Base-by-base conservation (phyloP, 2,329 filamentous ascomycete species). In the Pestalotiopsis sp. region DNA sequence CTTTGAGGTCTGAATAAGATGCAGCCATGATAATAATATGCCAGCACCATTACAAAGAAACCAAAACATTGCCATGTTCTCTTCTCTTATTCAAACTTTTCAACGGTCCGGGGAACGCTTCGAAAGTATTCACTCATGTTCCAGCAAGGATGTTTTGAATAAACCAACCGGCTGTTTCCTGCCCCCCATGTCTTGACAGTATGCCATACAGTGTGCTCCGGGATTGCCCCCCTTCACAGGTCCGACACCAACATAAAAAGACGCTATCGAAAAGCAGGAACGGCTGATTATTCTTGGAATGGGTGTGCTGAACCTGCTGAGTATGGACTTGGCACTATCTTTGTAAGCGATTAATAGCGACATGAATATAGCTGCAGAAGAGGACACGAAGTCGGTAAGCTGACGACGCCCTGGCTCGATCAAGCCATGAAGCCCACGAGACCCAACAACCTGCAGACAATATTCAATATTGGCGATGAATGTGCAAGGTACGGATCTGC, bases 321-420 rank as follows among this genome's bases (percentile, higher is more conserved):
- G 59, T 36, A 36, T 62, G 27, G 27, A 59, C 27, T 36, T 62
- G n/a, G 36, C 25, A 14, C 9, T n/a, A 36, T 11, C 38, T 62
- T 62, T 4, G 59, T 62, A 62, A 62, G 31, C 59, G 31, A 39
- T 38, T 9, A 62, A 59, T 27, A 59, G 57, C 14, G 23, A 59
- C 27, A 17, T n/a, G 59, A 31, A 41, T 23, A 38, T 31, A 31
- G 36, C 23, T 25, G 31, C 31, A 20, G 23, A 49, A 64, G 25
- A 64, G 61, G 61, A 23, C 61, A 64, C 61, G 61, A 64, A 64
- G 61, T 39, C 39, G 20, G 17, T 62, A 62, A 39, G 59, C n/a
- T 39, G 27, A 62, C 59, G 59, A 62, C 59, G 59, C 27, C 59
- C 38, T 17, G n/a, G 7, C 31, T 62, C n/a, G 23, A 36, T 59